Evolutionary conservation across 345 rosid genomes (phyloP).

Genomic region (Dovyalis caffra): DNA sequence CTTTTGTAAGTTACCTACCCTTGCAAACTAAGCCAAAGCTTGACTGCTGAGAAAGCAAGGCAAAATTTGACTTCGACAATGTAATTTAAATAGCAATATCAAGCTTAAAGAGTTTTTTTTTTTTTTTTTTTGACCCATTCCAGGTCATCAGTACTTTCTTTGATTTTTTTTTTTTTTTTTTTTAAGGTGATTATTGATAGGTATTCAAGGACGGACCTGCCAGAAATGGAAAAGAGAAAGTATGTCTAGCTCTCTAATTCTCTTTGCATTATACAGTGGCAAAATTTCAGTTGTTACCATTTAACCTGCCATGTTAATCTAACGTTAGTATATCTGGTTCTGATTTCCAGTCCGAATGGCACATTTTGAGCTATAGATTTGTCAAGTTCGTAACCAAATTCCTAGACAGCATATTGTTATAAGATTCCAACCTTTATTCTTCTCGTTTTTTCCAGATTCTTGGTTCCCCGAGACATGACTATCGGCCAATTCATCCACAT

Average conservation of each 20-base stretch:
- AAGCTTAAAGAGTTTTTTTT: neutral
- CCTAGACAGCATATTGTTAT: neutral
- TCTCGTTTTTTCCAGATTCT: conserved; percentile 17
- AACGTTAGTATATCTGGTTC: neutral
- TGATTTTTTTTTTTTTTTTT: neutral
- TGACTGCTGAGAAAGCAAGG: neutral
- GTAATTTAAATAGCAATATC: neutral
- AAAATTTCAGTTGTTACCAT: neutral
- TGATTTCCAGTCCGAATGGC: neutral
- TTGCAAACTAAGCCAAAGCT: neutral
- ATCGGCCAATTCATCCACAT: conserved; percentile 30
- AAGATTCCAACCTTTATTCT: neutral
- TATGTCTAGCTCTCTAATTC: conserved; percentile 21
- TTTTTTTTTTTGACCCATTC: neutral
- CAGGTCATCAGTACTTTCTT: neutral
- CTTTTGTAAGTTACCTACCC: neutral
- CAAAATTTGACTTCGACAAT: neutral
- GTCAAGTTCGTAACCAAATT: neutral
- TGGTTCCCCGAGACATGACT: conserved; percentile 27
- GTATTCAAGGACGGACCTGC: conserved; percentile 62
- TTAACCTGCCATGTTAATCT: neutral
- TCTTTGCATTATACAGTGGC: neutral
- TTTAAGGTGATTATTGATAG: conserved; percentile 68
- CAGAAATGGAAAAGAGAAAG: conserved; percentile 77
- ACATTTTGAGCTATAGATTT: neutral